phyloP scores from a whole-genome alignment of 305 asterid genomes.

The Plantago coronopus region DNA sequence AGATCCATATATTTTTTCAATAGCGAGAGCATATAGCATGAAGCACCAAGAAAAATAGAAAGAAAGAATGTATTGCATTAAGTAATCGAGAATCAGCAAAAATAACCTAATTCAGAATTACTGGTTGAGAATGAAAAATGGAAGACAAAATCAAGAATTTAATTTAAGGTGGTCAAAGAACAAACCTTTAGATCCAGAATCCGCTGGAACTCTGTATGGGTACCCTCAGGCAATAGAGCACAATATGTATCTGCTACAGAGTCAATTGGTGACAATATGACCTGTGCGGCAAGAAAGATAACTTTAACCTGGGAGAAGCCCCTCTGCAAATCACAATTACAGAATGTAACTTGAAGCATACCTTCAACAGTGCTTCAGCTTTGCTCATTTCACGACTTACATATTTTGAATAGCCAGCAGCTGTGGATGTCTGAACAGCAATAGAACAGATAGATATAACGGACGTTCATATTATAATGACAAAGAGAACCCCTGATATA shows the following conservation, averaged over 20 bases:
- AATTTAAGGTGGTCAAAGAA: constrained; percentile 11
- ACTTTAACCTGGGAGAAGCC: constrained; percentile 15
- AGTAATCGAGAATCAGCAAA: too few relatives aligned
- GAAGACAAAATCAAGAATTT: constrained; percentile 14
- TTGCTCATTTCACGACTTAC: constrained; percentile 99
- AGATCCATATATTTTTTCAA: too few relatives aligned
- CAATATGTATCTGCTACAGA: constrained; percentile 96
- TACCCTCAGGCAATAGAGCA: constrained; percentile 96
- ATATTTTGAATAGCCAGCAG: constrained; percentile 84
- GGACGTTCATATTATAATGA: constrained; percentile 11
- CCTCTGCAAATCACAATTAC: constrained; percentile 13
- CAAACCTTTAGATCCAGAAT: constrained; percentile 89
- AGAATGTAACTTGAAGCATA: constrained; percentile 22
- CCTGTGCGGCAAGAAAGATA: constrained; percentile 42
- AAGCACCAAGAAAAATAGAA: too few relatives aligned
- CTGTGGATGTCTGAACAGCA: constrained; percentile 65
- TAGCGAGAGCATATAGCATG: too few relatives aligned
- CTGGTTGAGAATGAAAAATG: too few relatives aligned
- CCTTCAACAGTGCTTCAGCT: constrained; percentile 97
- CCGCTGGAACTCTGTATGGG: constrained; percentile 85
- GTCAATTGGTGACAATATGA: constrained; percentile 86
- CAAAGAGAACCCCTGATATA: neutral
- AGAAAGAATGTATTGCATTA: too few relatives aligned
- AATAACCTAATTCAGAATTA: too few relatives aligned
- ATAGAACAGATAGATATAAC: constrained; percentile 12